Evolutionary conservation across 805 yeast genomes (phyloP).

Genomic region (Sugiyamaella mastotermitis): DNA sequence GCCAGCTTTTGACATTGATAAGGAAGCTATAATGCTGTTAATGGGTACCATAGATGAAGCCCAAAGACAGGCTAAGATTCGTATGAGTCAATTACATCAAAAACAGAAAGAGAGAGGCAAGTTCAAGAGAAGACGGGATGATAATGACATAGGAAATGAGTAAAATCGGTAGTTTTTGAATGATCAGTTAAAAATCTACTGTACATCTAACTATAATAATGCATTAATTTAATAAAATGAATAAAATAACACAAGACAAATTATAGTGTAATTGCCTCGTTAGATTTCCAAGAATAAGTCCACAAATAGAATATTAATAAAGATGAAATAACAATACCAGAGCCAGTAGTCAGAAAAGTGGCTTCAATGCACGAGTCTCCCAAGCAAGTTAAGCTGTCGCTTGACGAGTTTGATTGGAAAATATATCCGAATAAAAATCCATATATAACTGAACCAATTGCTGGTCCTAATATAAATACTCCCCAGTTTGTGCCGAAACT

Average conservation of each 20-base stretch:
- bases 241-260: background rate
- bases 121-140: slow-evolving; percentile 37
- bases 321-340: slow-evolving; percentile 21
- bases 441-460: slow-evolving; percentile 64
- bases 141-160: slow-evolving; percentile 41
- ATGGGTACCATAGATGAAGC: slow-evolving; percentile 90
- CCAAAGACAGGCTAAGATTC: slow-evolving; percentile 79
- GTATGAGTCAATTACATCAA: slow-evolving; percentile 62
- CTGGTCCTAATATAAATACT: slow-evolving; percentile 80
- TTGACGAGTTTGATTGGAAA: slow-evolving; percentile 38
- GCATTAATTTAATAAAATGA: background rate
- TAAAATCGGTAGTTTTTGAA: slow-evolving; percentile 5
- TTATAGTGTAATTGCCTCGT: slow-evolving; percentile 4
- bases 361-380: slow-evolving; percentile 22
- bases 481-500: slow-evolving; percentile 94
- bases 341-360: slow-evolving; percentile 26
- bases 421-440: slow-evolving; percentile 65
- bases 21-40: slow-evolving; percentile 66
- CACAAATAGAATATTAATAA: slow-evolving; percentile 13
- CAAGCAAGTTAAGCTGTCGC: slow-evolving; percentile 10
- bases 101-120: slow-evolving; percentile 38
- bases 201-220: too few species aligned
- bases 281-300: slow-evolving; percentile 19
- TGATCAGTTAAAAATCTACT: background rate
- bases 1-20: slow-evolving; percentile 76